A percentile compares a stretch with the other conserved stretches of the same genome.
Evolutionary conservation across 495 filamentous ascomycete genomes (phyloP).

Genomic region (Penicillium malachiteum): DNA sequence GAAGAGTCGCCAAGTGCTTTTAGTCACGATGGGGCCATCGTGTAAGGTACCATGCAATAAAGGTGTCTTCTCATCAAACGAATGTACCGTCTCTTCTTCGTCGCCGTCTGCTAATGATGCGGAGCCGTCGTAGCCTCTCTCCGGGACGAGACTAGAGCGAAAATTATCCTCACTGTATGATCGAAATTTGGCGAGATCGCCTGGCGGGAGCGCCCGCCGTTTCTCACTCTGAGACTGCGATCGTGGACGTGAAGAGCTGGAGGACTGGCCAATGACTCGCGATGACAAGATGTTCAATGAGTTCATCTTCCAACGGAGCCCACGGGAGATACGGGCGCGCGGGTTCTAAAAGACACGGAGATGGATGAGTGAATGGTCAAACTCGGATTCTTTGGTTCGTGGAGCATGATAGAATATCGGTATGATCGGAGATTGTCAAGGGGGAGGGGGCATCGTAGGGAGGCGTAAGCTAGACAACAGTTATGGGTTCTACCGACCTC

Average conservation of each 20-base stretch:
- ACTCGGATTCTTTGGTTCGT: constrained; percentile 20
- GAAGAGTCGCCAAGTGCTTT: constrained; percentile 43
- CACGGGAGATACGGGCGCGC: constrained; percentile 52
- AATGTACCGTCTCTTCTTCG: constrained; percentile 29
- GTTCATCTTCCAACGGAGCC: constrained; percentile 80
- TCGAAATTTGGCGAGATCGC: constrained; percentile 48
- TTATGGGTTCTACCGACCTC: constrained; percentile 35
- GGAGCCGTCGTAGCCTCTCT: constrained; percentile 38
- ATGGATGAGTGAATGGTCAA: constrained; percentile 29
- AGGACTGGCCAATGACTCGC: constrained; percentile 70
- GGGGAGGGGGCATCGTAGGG: constrained; percentile 17
- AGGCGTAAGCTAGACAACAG: constrained; percentile 20
- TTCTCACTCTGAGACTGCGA: constrained; percentile 64
- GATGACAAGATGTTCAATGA: constrained; percentile 92
- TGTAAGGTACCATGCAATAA: constrained; percentile 45
- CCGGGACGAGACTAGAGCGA: constrained; percentile 28
- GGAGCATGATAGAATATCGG: background rate
- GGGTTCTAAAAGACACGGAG: constrained; percentile 28
- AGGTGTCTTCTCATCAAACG: constrained; percentile 66
- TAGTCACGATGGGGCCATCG: constrained; percentile 58
- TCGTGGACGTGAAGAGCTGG: constrained; percentile 54
- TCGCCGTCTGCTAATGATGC: constrained; percentile 28
- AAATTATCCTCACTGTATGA: constrained; percentile 47
- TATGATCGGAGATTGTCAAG: constrained; percentile 9
- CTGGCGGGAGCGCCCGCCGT: constrained; percentile 41